Percentiles rank a stretch among this genome's conserved stretches.
Evolutionary conservation across 1,284 basidiomycete species (phyloP).

Genomic region (Cutaneotrichosporon spelunceum): DNA sequence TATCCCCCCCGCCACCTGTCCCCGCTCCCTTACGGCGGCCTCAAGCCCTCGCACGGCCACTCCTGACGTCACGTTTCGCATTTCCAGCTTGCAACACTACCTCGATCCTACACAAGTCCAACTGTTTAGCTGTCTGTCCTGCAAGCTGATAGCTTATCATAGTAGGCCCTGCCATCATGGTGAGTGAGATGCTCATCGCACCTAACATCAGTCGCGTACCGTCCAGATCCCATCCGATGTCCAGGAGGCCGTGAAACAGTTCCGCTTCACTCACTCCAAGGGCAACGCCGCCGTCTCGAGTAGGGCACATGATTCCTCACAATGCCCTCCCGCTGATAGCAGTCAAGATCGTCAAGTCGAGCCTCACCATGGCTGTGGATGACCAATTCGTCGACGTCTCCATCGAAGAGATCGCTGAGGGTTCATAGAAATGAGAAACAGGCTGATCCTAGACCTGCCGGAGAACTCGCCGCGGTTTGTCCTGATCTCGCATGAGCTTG

Average conservation of each 20-base stretch:
- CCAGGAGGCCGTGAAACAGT: slow-evolving; percentile 73
- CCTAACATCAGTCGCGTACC: slow-evolving; percentile 59
- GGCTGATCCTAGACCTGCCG: slow-evolving; percentile 66
- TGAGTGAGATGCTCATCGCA: neutral
- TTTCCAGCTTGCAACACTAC: too few species aligned
- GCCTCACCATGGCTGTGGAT: slow-evolving; percentile 74
- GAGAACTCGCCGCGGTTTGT: slow-evolving; percentile 86
- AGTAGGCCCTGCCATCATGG: neutral
- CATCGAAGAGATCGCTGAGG: slow-evolving; percentile 79
- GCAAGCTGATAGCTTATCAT: neutral
- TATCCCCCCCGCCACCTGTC: too few species aligned
- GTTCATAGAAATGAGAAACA: slow-evolving; percentile 50
- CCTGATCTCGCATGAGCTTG: slow-evolving; percentile 74
- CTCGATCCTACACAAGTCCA: too few species aligned
- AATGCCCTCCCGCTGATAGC: neutral
- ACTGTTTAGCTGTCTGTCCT: neutral
- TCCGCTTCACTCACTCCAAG: slow-evolving; percentile 67
- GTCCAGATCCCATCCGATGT: slow-evolving; percentile 77
- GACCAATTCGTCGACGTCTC: slow-evolving; percentile 70
- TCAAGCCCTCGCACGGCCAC: too few species aligned
- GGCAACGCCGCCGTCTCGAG: slow-evolving; percentile 70
- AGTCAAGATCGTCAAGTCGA: slow-evolving; percentile 80
- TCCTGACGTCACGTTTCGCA: slow-evolving; percentile 1
- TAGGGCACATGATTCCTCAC: slow-evolving; percentile 25
- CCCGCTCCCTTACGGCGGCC: too few species aligned